Conservation (phyloP, 1,284 basidiomycete species). For the Moesziomyces sp. region DNA sequence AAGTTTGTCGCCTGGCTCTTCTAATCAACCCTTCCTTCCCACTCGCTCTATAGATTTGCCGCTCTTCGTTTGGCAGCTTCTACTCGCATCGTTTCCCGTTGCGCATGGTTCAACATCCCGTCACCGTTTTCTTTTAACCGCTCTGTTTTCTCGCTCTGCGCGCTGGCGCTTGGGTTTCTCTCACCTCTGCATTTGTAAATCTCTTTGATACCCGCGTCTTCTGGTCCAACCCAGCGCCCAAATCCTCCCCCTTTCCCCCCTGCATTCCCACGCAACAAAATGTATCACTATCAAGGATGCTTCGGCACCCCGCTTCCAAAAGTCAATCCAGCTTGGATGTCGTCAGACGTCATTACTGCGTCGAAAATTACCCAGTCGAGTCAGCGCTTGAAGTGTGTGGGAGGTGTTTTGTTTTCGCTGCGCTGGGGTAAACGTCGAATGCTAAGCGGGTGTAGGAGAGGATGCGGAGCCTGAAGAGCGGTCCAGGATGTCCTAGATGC, state of each 20-base stretch:
- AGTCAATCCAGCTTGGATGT: too few species aligned
- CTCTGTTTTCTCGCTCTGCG: not conserved
- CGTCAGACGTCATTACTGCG: too few species aligned
- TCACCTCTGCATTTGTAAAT: not conserved
- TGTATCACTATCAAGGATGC: too few species aligned
- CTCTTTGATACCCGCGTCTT: conserved; percentile 8
- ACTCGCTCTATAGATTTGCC: not conserved
- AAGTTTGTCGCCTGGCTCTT: conserved; percentile 47
- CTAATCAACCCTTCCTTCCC: conserved; percentile 5
- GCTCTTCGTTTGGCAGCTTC: not conserved
- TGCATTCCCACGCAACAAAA: not conserved
- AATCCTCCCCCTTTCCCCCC: conserved; percentile 1
- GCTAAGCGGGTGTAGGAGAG: too few species aligned
- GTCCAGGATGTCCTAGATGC: too few species aligned
- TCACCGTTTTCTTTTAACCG: not conserved
- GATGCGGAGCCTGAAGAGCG: too few species aligned
- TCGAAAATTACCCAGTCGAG: too few species aligned
- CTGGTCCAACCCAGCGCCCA: conserved; percentile 35
- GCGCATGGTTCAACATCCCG: conserved; percentile 23
- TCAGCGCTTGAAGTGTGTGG: too few species aligned
- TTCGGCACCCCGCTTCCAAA: too few species aligned
- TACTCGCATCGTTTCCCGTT: not conserved
- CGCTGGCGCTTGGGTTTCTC: not conserved
- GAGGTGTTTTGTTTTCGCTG: too few species aligned
- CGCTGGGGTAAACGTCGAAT: too few species aligned